Conservation (phyloP, 805 yeast species). For the Saccharomyces eubayanus region DNA sequence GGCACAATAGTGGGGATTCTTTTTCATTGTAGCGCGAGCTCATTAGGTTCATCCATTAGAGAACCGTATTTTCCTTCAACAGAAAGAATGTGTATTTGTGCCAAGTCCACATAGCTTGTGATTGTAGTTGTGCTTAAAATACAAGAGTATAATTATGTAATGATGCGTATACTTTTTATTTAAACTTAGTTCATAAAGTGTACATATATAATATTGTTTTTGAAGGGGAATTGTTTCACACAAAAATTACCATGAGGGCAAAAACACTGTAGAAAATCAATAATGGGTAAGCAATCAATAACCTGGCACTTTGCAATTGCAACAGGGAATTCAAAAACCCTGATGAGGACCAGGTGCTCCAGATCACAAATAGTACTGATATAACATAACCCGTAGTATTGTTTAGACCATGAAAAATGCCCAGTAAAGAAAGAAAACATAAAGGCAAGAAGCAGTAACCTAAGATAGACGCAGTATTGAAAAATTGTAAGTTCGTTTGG, state of each 20-base stretch:
- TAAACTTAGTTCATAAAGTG: not conserved
- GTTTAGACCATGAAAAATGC: constrained; percentile 71
- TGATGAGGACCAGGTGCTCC: constrained; percentile 92
- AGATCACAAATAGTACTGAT: constrained; percentile 58
- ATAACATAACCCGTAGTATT: constrained; percentile 64
- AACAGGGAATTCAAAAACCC: constrained; percentile 85
- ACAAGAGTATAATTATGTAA: not conserved
- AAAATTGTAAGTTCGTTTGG: constrained; percentile 33
- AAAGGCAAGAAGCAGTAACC: constrained; percentile 92
- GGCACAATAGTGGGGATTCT: not conserved
- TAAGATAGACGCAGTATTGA: constrained; percentile 78
- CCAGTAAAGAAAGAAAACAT: constrained; percentile 48
- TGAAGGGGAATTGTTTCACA: constrained; percentile 12
- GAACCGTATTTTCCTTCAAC: not conserved
- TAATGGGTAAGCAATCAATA: constrained; percentile 87
- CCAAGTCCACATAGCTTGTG: not conserved
- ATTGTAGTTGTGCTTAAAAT: not conserved
- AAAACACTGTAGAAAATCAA: constrained; percentile 87
- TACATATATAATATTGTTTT: not conserved
- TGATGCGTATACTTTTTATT: not conserved
- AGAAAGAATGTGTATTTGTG: not conserved
- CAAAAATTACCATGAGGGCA: constrained; percentile 92
- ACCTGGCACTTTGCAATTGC: constrained; percentile 76
- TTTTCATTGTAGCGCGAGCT: not conserved
- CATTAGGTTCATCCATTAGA: not conserved